Evolutionary conservation across 371 early-diverging fungal species (phyloP).

Genomic region (Apophysomyces trapeziformis): DNA sequence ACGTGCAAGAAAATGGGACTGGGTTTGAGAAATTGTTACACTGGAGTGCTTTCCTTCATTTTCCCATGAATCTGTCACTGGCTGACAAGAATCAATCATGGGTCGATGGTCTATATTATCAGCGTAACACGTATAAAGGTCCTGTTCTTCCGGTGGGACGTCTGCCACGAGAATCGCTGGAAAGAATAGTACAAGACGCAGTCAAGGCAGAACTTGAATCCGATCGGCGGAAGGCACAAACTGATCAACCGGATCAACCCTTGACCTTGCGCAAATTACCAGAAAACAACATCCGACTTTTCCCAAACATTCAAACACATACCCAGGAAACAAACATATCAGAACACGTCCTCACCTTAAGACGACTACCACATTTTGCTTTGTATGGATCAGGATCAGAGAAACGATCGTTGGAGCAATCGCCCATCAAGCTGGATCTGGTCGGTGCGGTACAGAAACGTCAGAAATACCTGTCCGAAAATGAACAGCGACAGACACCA

Average conservation of each 20-base stretch:
- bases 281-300: background rate
- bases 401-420: background rate
- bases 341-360: background rate
- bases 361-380: background rate
- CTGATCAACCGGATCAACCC: background rate
- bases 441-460: background rate
- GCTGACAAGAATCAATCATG: background rate
- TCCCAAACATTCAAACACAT: background rate
- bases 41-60: background rate
- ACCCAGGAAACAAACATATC: background rate
- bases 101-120: background rate
- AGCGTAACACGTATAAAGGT: background rate
- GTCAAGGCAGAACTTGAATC: conserved; percentile 3
- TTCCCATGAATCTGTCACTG: background rate
- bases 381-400: background rate
- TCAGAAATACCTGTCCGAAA: background rate
- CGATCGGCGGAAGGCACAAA: background rate
- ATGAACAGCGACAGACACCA: background rate
- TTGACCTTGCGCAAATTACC: background rate
- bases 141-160: background rate
- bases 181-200: background rate
- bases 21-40: too few relatives aligned
- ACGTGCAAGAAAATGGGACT: too few relatives aligned
- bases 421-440: background rate
- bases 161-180: background rate